Evolutionary conservation across 352 stramenopile species (phyloP), one percentile per base, ranked within the genome.

Genomic region (Nothophytophthora sp.): DNA sequence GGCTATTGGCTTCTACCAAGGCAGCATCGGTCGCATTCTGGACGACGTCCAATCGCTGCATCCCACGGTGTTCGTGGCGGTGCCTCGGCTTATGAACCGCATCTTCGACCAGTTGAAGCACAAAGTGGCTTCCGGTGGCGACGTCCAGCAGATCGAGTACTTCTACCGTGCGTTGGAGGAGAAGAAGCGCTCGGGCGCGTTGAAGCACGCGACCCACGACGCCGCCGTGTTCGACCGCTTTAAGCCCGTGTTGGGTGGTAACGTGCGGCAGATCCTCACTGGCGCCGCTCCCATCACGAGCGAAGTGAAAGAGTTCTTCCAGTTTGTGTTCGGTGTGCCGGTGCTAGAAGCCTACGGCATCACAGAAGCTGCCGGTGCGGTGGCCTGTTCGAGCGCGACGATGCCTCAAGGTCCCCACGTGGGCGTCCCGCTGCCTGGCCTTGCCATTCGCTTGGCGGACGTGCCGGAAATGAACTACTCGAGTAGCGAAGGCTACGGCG

Each of bases 381-480:
- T 71, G 10, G 60, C 54, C 6, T 60, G 74, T 18, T 68, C 60
- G 1, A 57, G 60, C 6, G 46, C 41, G 3, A 39, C 33, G 13
- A 73, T 76, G 45, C 43, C 60, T 0, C 55, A 60, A 5, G 79
- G 79, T 15, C 89, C 90, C 16, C 94, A 98, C 70, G 94, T 98
- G 0, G 96, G 96, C 23, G 71, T 80, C 34, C 90, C 90, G 5
- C 64, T 91, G 20, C 73, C 81, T 12, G 83, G 73, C 42, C 68
- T 76, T 6, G 87, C 98, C 46, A 75, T 98, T 49, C 86, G 90
- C 9, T 76, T 99, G 16, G 81, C 86, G 5, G 88, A 98, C 56
- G 89, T 98, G 6, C 87, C 88, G 0, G 94, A 99, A 30, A 99
- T 99, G 95, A 92, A 91, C 47, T 99, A 98, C 70, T 76, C 82